phyloP scores from a whole-genome alignment of 345 rosid genomes.

The Eucalyptus polybractea region DNA sequence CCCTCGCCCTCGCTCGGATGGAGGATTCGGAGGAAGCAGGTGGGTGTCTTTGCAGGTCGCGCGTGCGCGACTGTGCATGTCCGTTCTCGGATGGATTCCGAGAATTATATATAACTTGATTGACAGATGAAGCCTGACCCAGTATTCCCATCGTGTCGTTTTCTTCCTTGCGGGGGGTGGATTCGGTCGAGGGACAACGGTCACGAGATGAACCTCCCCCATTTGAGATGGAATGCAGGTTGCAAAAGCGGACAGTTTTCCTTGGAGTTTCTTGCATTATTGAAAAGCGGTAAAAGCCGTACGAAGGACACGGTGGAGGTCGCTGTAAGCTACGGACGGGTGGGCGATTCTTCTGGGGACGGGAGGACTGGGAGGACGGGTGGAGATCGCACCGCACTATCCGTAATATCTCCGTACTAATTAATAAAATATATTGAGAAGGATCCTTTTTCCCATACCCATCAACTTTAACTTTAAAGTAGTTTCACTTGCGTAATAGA shows the following conservation, averaged over 20 bases:
- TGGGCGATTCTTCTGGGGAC: background rate
- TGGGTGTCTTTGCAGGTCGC: background rate
- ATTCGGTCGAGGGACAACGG: background rate
- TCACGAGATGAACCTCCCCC: background rate
- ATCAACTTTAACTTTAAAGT: background rate
- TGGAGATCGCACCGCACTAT: background rate
- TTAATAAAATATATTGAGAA: background rate
- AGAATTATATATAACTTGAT: background rate
- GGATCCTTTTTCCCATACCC: background rate
- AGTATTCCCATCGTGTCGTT: background rate
- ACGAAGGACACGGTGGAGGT: background rate
- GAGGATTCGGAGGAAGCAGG: background rate
- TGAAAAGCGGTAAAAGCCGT: background rate
- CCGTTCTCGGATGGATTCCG: background rate
- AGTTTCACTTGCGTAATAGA: background rate
- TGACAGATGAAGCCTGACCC: background rate
- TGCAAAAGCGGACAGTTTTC: background rate
- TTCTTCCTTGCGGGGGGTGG: background rate
- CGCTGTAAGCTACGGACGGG: background rate
- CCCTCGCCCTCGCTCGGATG: background rate
- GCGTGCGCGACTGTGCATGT: background rate
- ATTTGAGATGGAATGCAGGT: background rate
- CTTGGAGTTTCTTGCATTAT: background rate
- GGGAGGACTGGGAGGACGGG: background rate
- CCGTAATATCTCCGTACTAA: background rate